Evolutionary conservation across 1,284 basidiomycete species (phyloP).

Genomic region (Boletus sp.): DNA sequence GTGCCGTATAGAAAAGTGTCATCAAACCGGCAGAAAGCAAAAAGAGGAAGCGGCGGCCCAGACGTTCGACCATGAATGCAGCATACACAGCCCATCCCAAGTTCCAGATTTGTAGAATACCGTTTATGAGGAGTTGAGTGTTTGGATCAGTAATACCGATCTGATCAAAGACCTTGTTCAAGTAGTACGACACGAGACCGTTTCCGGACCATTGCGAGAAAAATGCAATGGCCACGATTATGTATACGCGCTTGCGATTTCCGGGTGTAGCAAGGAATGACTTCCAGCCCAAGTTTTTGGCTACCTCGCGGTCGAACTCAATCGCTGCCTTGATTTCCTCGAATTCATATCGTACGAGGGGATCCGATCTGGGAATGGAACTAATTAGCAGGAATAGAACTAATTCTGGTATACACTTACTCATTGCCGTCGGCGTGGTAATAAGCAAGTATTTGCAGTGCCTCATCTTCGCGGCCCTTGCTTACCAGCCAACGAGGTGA

Average conservation of each 20-base stretch:
- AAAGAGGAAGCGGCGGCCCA: constrained; percentile 70
- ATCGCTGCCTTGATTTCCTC: constrained; percentile 79
- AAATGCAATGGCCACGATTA: constrained; percentile 71
- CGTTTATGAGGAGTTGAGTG: constrained; percentile 71
- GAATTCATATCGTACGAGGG: constrained; percentile 73
- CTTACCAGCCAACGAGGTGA: constrained; percentile 73
- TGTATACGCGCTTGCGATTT: constrained; percentile 68
- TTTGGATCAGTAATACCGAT: constrained; percentile 70
- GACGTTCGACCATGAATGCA: constrained; percentile 58
- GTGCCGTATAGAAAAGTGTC: constrained; percentile 68
- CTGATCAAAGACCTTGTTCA: constrained; percentile 68
- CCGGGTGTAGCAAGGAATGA: constrained; percentile 60
- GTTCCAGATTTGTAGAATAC: constrained; percentile 78
- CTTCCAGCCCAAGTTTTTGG: constrained; percentile 63
- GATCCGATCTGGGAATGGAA: constrained; percentile 51
- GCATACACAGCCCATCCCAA: constrained; percentile 63
- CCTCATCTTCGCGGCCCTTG: constrained; percentile 65
- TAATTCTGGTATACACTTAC: constrained; percentile 30
- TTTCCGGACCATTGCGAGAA: constrained; percentile 80
- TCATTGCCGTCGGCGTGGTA: constrained; percentile 74
- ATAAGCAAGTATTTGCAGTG: constrained; percentile 65
- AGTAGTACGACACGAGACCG: constrained; percentile 77
- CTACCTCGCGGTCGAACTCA: constrained; percentile 59
- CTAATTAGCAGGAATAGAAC: background rate
- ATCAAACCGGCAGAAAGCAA: constrained; percentile 67